Percentiles rank a stretch among this genome's conserved stretches.
Evolutionary conservation across 2,329 filamentous ascomycete genomes (phyloP).

Genomic region (Aureobasidium sp.): DNA sequence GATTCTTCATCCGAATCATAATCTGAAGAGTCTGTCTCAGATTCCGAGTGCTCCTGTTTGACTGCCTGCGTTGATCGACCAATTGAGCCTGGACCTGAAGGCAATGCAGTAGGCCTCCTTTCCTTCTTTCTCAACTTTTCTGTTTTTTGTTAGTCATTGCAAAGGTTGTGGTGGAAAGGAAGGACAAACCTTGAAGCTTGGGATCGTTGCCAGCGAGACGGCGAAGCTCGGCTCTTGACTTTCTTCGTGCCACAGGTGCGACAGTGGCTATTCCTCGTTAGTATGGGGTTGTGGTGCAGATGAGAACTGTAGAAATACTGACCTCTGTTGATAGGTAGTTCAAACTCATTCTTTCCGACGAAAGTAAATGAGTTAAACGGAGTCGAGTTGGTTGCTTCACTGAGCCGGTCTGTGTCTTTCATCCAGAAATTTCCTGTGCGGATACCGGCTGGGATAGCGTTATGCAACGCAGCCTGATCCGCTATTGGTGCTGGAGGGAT

Average conservation of each 20-base stretch:
- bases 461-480: conserved; percentile 19
- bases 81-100: neutral
- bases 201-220: conserved; percentile 33
- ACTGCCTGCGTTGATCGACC: conserved; percentile 1
- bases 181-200: conserved; percentile 24
- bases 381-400: conserved; percentile 35
- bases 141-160: conserved; percentile 3
- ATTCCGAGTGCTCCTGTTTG: conserved; percentile 10
- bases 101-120: conserved; percentile 16
- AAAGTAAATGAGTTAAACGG: conserved; percentile 36
- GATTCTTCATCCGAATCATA: conserved; percentile 29
- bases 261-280: conserved; percentile 27
- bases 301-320: conserved; percentile 20
- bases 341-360: conserved; percentile 32
- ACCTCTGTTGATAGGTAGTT: conserved; percentile 37
- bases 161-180: no score
- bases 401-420: conserved; percentile 32
- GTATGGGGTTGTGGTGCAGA: neutral
- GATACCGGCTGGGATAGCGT: conserved; percentile 21
- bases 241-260: conserved; percentile 33
- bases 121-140: conserved; percentile 28
- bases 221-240: conserved; percentile 38
- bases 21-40: conserved; percentile 13
- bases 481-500: conserved; percentile 13
- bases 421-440: conserved; percentile 31